Evolutionary conservation across 2,329 filamentous ascomycete genomes (phyloP).

Genomic region (Arthrobotrys sphaeroides): DNA sequence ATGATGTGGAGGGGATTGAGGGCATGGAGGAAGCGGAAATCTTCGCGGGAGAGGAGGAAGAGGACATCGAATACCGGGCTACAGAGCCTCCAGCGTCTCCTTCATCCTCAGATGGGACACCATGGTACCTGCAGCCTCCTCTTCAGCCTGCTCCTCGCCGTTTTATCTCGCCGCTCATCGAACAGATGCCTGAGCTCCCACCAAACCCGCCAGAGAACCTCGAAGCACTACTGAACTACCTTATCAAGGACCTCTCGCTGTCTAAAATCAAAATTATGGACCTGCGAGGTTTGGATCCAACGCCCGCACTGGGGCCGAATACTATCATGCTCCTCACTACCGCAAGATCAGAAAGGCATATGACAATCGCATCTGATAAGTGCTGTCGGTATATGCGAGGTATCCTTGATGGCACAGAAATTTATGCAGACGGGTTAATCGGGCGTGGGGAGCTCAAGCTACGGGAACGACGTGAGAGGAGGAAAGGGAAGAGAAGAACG

Average conservation of each 20-base stretch:
- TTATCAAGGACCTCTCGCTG: slow-evolving; percentile 84
- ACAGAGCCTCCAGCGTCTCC: slow-evolving; percentile 27
- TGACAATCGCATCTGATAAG: slow-evolving; percentile 90
- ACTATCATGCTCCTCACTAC: slow-evolving; percentile 93
- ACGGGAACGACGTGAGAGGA: slow-evolving; percentile 80
- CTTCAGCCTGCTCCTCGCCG: slow-evolving; percentile 65
- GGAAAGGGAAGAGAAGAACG: slow-evolving; percentile 81
- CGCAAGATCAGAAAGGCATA: slow-evolving; percentile 88
- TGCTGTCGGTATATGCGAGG: slow-evolving; percentile 85
- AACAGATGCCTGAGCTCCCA: slow-evolving; percentile 64
- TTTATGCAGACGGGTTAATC: slow-evolving; percentile 82
- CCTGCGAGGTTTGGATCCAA: slow-evolving; percentile 82
- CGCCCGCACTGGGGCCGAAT: slow-evolving; percentile 85
- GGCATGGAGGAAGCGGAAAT: neutral
- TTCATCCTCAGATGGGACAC: slow-evolving; percentile 61
- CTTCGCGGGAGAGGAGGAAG: slow-evolving; percentile 23
- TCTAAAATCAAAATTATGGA: slow-evolving; percentile 84
- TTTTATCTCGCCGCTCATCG: slow-evolving; percentile 65
- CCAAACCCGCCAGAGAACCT: slow-evolving; percentile 76
- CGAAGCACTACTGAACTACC: slow-evolving; percentile 76
- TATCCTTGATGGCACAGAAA: slow-evolving; percentile 15
- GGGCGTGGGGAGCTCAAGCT: slow-evolving; percentile 91
- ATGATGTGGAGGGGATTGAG: neutral
- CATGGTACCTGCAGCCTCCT: slow-evolving; percentile 83
- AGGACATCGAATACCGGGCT: slow-evolving; percentile 49